phyloP scores from a whole-genome alignment of 164 flowering plant genomes.

The Platanus orientalis region DNA sequence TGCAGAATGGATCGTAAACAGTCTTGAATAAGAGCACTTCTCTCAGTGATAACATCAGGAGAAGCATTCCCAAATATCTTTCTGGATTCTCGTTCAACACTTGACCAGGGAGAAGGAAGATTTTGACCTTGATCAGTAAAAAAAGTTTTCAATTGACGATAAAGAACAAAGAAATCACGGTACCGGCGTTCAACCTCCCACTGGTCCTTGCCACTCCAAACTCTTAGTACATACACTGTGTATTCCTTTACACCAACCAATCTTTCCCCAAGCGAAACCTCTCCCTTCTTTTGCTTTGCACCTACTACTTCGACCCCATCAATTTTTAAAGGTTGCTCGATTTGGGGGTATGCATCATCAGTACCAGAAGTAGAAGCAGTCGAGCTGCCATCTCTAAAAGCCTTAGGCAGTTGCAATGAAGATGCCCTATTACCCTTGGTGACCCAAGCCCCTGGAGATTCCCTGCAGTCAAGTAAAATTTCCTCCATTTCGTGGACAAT shows the following conservation, averaged over 20 bases:
- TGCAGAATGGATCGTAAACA: slow-evolving; percentile 67
- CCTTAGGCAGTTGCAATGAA: slow-evolving; percentile 32
- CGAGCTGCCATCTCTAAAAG: slow-evolving; percentile 76
- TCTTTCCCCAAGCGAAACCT: slow-evolving; percentile 87
- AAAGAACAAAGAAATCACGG: slow-evolving; percentile 81
- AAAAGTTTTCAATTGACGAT: slow-evolving; percentile 53
- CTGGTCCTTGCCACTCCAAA: slow-evolving; percentile 64
- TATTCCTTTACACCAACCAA: slow-evolving; percentile 94
- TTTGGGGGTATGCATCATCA: slow-evolving; percentile 29
- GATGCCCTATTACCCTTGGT: slow-evolving; percentile 25
- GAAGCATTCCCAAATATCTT: slow-evolving; percentile 89
- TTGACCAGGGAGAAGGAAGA: slow-evolving; percentile 81
- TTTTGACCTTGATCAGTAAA: slow-evolving; percentile 57
- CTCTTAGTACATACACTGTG: slow-evolving; percentile 73
- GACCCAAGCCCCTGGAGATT: slow-evolving; percentile 45
- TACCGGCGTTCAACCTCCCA: slow-evolving; percentile 96
- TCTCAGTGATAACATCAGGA: slow-evolving; percentile 73
- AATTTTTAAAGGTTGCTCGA: slow-evolving; percentile 36
- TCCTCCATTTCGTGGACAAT: slow-evolving; percentile 94
- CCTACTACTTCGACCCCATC: slow-evolving; percentile 87
- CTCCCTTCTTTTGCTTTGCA: slow-evolving; percentile 80
- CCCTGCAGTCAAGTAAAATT: slow-evolving; percentile 68
- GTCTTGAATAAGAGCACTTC: slow-evolving; percentile 85
- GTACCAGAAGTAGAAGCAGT: slow-evolving; percentile 83
- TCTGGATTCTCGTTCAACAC: slow-evolving; percentile 74